Evolutionary conservation across 306 rosid genomes (phyloP).

Genomic region (Acacia melanoxylon): DNA sequence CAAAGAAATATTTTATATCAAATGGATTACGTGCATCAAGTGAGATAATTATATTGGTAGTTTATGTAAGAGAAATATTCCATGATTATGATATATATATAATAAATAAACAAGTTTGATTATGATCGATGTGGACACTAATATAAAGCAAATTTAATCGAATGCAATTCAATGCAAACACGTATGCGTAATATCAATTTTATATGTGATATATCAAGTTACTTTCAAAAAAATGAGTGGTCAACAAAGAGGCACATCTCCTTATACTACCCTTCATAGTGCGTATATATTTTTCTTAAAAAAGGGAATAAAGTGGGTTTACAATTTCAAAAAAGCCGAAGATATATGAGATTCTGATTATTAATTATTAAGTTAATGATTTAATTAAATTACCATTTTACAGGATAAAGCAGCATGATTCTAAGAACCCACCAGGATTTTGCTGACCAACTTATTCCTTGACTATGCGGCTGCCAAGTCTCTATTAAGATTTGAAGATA

Average conservation of each 20-base stretch:
- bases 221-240: slow-evolving; percentile 29
- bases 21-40: not conserved
- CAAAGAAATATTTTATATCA: not conserved
- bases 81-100: not conserved
- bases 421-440: slow-evolving; percentile 41
- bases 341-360: slow-evolving; percentile 33
- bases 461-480: slow-evolving; percentile 9
- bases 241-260: slow-evolving; percentile 37
- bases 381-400: slow-evolving; percentile 25
- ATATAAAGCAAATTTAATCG: not conserved
- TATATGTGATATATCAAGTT: slow-evolving; percentile 7
- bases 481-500: not conserved
- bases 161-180: not conserved
- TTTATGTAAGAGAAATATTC: not conserved
- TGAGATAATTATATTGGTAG: not conserved
- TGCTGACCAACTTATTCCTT: slow-evolving; percentile 54
- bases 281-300: not conserved
- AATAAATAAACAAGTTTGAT: not conserved
- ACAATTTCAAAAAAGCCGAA: slow-evolving; percentile 32
- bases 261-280: slow-evolving; percentile 27
- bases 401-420: slow-evolving; percentile 29
- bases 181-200: slow-evolving; percentile 10
- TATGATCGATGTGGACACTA: not conserved
- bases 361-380: slow-evolving; percentile 22
- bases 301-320: slow-evolving; percentile 44